These are phyloP conservation scores for Metarhizium brunneum DNA, from an alignment of 2,329 filamentous ascomycete genomes.

Conservation along the genomic window DNA sequence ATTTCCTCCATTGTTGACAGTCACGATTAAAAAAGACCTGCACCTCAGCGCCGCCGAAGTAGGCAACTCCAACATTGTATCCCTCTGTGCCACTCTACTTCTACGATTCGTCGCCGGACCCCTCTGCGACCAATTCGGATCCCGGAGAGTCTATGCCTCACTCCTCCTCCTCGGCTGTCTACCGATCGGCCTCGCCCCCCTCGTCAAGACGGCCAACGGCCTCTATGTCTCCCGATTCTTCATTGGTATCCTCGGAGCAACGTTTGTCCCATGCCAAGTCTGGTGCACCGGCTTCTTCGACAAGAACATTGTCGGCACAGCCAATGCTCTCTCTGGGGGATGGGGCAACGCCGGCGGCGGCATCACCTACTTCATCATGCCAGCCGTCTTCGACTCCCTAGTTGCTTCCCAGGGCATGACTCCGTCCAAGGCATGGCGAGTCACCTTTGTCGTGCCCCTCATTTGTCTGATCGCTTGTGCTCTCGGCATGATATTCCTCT, in stretches of 20 bases:
- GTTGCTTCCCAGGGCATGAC: slow-evolving; percentile 48
- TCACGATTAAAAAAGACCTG: slow-evolving; percentile 74
- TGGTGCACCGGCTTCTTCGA: slow-evolving; percentile 93
- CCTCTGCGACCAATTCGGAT: slow-evolving; percentile 76
- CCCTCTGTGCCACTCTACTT: slow-evolving; percentile 59
- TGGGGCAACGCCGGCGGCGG: slow-evolving; percentile 84
- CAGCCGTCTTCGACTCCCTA: slow-evolving; percentile 75
- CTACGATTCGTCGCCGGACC: slow-evolving; percentile 73
- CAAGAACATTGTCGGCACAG: slow-evolving; percentile 82
- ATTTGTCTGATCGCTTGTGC: slow-evolving; percentile 61
- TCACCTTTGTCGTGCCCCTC: slow-evolving; percentile 77
- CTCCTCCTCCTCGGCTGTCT: slow-evolving; percentile 69
- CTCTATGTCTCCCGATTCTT: slow-evolving; percentile 72
- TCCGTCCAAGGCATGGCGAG: slow-evolving; percentile 67
- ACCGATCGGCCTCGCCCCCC: slow-evolving; percentile 73
- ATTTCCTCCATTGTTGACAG: slow-evolving; percentile 70
- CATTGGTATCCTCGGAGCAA: slow-evolving; percentile 67
- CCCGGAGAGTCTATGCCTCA: slow-evolving; percentile 70
- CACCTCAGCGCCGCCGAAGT: slow-evolving; percentile 61
- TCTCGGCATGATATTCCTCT: slow-evolving; percentile 60
- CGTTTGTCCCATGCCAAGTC: slow-evolving; percentile 80
- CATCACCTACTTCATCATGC: slow-evolving; percentile 91
- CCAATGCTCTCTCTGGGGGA: slow-evolving; percentile 76
- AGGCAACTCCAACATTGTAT: slow-evolving; percentile 85
- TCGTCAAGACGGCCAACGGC: slow-evolving; percentile 52